These are phyloP conservation scores for Colletotrichum somersetense DNA, from an alignment of 2,329 filamentous ascomycete species.

Conservation along the genomic window DNA sequence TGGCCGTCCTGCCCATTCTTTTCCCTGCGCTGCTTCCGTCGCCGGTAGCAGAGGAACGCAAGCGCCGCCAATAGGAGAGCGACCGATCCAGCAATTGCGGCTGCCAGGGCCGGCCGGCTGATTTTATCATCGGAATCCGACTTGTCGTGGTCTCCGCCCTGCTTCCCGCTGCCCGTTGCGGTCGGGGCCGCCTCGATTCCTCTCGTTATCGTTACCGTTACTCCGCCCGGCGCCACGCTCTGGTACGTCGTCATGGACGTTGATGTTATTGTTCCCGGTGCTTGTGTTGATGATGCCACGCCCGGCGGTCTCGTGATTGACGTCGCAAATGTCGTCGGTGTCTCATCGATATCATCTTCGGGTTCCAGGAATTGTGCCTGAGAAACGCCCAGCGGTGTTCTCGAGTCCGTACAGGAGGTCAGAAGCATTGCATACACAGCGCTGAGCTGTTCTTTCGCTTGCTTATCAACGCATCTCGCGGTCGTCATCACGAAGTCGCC, in stretches of 20 bases:
- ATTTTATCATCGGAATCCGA: background rate
- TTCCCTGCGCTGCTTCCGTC: slow-evolving; percentile 25
- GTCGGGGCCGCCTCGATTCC: slow-evolving; percentile 28
- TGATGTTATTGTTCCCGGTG: background rate
- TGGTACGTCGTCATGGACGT: slow-evolving; percentile 29
- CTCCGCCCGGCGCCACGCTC: slow-evolving; percentile 32
- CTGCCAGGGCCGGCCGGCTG: slow-evolving; percentile 11
- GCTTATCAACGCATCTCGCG: slow-evolving; percentile 59
- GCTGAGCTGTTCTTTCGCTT: slow-evolving; percentile 53
- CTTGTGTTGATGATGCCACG: background rate
- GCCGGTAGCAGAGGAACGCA: slow-evolving; percentile 33
- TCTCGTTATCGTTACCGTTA: slow-evolving; percentile 35
- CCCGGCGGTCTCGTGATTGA: slow-evolving; percentile 5
- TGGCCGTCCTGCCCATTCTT: slow-evolving; percentile 5
- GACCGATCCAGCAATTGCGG: slow-evolving; percentile 15
- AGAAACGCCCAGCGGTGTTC: slow-evolving; percentile 58
- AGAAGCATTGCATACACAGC: slow-evolving; percentile 59
- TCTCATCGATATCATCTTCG: slow-evolving; percentile 27
- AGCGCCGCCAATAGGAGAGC: slow-evolving; percentile 7
- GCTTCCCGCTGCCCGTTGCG: slow-evolving; percentile 16
- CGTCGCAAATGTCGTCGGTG: slow-evolving; percentile 9
- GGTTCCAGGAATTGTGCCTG: slow-evolving; percentile 56
- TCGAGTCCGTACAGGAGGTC: slow-evolving; percentile 58
- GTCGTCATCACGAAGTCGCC: slow-evolving; percentile 62
- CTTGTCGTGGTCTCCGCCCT: background rate